These are phyloP conservation scores for Pleurotus sapidus DNA, from an alignment of 768 basidiomycete species.

Conservation along the genomic window DNA sequence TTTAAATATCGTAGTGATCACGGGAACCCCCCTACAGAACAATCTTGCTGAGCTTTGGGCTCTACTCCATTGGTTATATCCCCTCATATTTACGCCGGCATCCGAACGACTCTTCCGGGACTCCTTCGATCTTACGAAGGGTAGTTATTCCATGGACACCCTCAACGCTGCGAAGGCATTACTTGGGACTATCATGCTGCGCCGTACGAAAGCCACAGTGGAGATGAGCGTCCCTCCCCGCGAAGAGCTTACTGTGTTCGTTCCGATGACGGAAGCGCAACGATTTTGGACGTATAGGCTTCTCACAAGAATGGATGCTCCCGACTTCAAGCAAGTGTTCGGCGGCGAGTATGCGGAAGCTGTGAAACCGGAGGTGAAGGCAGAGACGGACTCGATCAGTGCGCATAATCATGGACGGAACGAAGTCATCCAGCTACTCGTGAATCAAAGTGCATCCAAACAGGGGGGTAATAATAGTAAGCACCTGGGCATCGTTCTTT, in stretches of 20 bases:
- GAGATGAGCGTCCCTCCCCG: slow-evolving; percentile 46
- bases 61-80: slow-evolving; percentile 55
- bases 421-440: slow-evolving; percentile 37
- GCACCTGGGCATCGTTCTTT: not conserved
- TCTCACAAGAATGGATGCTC: slow-evolving; percentile 47
- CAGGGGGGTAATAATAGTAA: slow-evolving; percentile 20
- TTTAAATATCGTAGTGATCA: slow-evolving; percentile 43
- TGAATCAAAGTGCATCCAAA: slow-evolving; percentile 31
- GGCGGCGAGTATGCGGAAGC: slow-evolving; percentile 17
- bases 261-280: slow-evolving; percentile 58
- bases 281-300: slow-evolving; percentile 61
- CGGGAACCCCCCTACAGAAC: slow-evolving; percentile 74
- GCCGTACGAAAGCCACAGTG: slow-evolving; percentile 55
- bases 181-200: slow-evolving; percentile 52
- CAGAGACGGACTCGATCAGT: slow-evolving; percentile 16
- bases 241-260: slow-evolving; percentile 54
- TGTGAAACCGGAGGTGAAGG: slow-evolving; percentile 10
- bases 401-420: slow-evolving; percentile 27
- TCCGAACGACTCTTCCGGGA: slow-evolving; percentile 47
- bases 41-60: slow-evolving; percentile 58
- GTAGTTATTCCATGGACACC: slow-evolving; percentile 47
- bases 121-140: slow-evolving; percentile 52
- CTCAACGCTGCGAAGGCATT: slow-evolving; percentile 47
- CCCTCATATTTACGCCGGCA: slow-evolving; percentile 44
- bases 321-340: slow-evolving; percentile 50